These are phyloP conservation scores for Apiospora sp. DNA, from an alignment of 2,329 filamentous ascomycete genomes.

Conservation along the genomic window DNA sequence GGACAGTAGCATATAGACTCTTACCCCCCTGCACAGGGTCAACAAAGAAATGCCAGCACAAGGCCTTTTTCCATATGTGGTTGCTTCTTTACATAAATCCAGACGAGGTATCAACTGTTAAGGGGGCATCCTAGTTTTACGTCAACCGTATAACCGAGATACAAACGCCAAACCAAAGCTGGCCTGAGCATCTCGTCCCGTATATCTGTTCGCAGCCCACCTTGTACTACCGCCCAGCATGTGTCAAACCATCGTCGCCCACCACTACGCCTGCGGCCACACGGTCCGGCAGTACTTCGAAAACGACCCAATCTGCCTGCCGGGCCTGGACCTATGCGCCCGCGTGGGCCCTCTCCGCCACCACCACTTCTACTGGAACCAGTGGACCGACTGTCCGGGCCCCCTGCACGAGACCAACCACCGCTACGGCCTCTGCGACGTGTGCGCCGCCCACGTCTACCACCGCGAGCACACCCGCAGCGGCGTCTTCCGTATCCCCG, in stretches of 20 bases:
- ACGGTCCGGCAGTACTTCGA: neutral
- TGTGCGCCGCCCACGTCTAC: neutral
- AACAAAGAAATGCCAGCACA: neutral
- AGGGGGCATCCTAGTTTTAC: neutral
- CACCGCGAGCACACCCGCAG: neutral
- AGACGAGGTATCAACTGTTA: neutral
- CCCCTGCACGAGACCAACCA: neutral
- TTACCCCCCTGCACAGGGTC: too few relatives aligned
- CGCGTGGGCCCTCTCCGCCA: neutral
- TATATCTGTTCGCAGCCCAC: neutral
- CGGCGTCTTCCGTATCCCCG: too few relatives aligned
- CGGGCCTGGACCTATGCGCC: neutral
- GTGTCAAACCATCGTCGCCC: constrained; percentile 3
- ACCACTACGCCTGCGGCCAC: constrained; percentile 14
- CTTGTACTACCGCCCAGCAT: neutral
- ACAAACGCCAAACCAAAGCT: neutral
- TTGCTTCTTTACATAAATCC: neutral
- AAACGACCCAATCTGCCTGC: constrained; percentile 1
- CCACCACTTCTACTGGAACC: constrained; percentile 9
- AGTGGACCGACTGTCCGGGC: neutral
- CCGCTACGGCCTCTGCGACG: neutral
- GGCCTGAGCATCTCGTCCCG: neutral
- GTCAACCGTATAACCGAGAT: neutral
- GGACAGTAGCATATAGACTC: neutral
- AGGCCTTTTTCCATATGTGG: neutral